Conservation (phyloP, 768 basidiomycete species). For the Tulasnella calospora region DNA sequence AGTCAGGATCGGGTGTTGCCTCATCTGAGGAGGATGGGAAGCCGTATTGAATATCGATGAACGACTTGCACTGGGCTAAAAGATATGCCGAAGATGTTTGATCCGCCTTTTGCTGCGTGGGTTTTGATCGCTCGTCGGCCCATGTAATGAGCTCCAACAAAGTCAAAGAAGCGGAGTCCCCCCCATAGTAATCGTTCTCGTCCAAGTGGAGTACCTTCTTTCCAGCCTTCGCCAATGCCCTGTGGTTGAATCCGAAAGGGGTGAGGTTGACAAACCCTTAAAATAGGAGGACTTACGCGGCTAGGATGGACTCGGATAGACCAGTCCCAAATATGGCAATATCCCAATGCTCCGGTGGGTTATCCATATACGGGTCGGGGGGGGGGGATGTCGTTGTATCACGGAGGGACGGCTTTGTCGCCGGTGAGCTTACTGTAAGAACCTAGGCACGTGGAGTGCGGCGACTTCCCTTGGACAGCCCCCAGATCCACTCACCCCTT, state of each 20-base stretch:
- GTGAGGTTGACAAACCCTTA: constrained; percentile 25
- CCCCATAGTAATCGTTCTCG: constrained; percentile 78
- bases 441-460: too few species aligned
- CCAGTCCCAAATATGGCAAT: constrained; percentile 43
- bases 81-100: constrained; percentile 44
- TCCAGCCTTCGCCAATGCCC: constrained; percentile 84
- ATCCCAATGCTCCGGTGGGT: constrained; percentile 38
- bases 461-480: too few species aligned
- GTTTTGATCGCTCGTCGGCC: constrained; percentile 45
- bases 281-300: constrained; percentile 61
- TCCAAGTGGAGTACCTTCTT: constrained; percentile 87
- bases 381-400: background rate
- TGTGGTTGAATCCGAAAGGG: constrained; percentile 36
- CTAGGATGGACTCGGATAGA: constrained; percentile 74
- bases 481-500: too few species aligned
- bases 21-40: constrained; percentile 28
- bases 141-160: constrained; percentile 73
- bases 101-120: constrained; percentile 25
- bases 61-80: constrained; percentile 37
- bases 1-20: constrained; percentile 28
- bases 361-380: constrained; percentile 16
- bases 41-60: constrained; percentile 25
- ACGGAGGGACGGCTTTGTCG: too few species aligned
- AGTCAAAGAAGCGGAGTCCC: constrained; percentile 71
- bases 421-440: too few species aligned